Evolutionary conservation across 2,329 filamentous ascomycete species (phyloP).

Genomic region (Endothia cerciana): DNA sequence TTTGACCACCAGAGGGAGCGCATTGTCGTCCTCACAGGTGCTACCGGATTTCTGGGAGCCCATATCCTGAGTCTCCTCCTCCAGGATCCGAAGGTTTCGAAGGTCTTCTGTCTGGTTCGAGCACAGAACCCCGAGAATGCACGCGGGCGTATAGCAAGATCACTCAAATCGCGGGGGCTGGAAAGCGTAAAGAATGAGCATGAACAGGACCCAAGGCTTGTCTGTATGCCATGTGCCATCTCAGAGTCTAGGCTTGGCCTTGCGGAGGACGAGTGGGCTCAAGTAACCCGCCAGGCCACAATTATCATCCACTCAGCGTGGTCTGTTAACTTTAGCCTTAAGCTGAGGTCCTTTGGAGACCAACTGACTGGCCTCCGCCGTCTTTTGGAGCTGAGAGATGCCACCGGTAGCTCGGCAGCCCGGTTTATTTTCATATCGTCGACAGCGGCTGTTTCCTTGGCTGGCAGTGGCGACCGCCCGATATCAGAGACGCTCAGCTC

Average conservation of each 20-base stretch:
- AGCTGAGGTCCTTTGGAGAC: slow-evolving; percentile 51
- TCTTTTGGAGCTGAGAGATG: slow-evolving; percentile 39
- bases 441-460: slow-evolving; percentile 30
- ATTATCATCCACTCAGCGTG: slow-evolving; percentile 56
- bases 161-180: slow-evolving; percentile 15
- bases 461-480: slow-evolving; percentile 3
- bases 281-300: slow-evolving; percentile 48
- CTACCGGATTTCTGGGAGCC: slow-evolving; percentile 46
- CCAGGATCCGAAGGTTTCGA: slow-evolving; percentile 40
- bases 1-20: slow-evolving; percentile 21
- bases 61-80: slow-evolving; percentile 53
- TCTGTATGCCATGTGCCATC: slow-evolving; percentile 53
- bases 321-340: slow-evolving; percentile 60
- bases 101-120: slow-evolving; percentile 62
- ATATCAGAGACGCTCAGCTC: slow-evolving; percentile 48
- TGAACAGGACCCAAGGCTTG: slow-evolving; percentile 42
- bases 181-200: slow-evolving; percentile 31
- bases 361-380: slow-evolving; percentile 52
- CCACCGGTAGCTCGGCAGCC: slow-evolving; percentile 21
- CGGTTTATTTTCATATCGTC: slow-evolving; percentile 36
- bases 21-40: slow-evolving; percentile 36
- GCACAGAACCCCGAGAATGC: slow-evolving; percentile 47
- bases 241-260: slow-evolving; percentile 53
- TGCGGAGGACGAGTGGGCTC: slow-evolving; percentile 41
- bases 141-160: slow-evolving; percentile 44